These are phyloP conservation scores for Endothia cerciana DNA, from an alignment of 2,329 filamentous ascomycete species.

Conservation along the genomic window DNA sequence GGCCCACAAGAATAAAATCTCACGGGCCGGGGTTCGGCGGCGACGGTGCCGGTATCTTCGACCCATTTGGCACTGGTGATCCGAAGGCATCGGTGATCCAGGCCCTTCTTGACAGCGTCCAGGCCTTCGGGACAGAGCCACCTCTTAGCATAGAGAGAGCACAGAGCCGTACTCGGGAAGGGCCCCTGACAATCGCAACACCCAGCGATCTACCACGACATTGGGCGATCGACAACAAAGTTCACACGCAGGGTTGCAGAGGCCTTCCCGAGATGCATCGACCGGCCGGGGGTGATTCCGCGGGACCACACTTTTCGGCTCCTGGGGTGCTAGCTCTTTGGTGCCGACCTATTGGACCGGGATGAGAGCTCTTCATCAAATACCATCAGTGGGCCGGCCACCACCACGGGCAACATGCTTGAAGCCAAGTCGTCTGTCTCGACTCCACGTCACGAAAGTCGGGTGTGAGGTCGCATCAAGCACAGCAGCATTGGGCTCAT, in stretches of 20 bases:
- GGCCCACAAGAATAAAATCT: slow-evolving; percentile 10
- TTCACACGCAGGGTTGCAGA: slow-evolving; percentile 24
- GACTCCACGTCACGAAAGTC: slow-evolving; percentile 15
- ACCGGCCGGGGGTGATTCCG: slow-evolving; percentile 17
- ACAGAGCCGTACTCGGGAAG: neutral
- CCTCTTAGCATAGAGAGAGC: neutral
- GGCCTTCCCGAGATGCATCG: slow-evolving; percentile 27
- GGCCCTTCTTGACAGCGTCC: neutral
- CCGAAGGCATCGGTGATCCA: neutral
- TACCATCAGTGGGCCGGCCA: slow-evolving; percentile 15
- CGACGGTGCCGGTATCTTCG: slow-evolving; percentile 1
- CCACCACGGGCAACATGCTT: slow-evolving; percentile 11
- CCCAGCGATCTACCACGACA: slow-evolving; percentile 7
- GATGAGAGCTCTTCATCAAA: slow-evolving; percentile 22
- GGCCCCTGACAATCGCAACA: slow-evolving; percentile 16
- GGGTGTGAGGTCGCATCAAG: neutral
- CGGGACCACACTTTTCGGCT: slow-evolving; percentile 19
- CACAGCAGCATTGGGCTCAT: slow-evolving; percentile 6
- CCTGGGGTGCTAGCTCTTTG: slow-evolving; percentile 18
- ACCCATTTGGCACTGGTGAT: neutral
- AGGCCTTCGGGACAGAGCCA: neutral
- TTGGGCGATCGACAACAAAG: slow-evolving; percentile 21
- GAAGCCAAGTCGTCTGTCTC: neutral
- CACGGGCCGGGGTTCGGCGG: slow-evolving; percentile 6
- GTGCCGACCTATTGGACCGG: slow-evolving; percentile 14